A percentile compares a stretch with the other conserved stretches of the same genome.
Evolutionary conservation across 2,329 filamentous ascomycete genomes (phyloP).

Genomic region (Xylogone sp.): DNA sequence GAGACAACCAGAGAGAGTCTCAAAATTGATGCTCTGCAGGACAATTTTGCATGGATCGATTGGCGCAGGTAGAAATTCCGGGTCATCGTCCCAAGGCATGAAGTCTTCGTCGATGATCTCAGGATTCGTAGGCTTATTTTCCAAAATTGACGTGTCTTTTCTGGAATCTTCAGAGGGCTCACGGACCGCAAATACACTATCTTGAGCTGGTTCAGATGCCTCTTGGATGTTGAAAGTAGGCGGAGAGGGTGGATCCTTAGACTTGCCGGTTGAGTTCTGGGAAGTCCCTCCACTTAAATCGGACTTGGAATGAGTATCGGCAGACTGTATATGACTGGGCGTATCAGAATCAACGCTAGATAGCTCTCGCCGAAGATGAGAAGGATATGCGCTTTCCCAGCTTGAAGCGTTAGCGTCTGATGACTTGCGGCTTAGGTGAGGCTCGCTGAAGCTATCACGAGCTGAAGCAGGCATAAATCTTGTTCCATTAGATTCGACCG

Average conservation of each 20-base stretch:
- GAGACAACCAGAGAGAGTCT: slow-evolving; percentile 51
- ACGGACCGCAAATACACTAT: neutral
- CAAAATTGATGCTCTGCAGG: slow-evolving; percentile 50
- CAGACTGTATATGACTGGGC: slow-evolving; percentile 12
- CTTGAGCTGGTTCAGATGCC: slow-evolving; percentile 14
- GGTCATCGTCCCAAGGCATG: slow-evolving; percentile 54
- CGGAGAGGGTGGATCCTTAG: slow-evolving; percentile 11
- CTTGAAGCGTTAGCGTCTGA: slow-evolving; percentile 21
- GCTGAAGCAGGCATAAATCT: slow-evolving; percentile 34
- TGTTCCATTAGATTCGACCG: slow-evolving; percentile 41
- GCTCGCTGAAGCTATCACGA: slow-evolving; percentile 21
- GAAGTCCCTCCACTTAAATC: slow-evolving; percentile 6
- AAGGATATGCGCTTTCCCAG: slow-evolving; percentile 25
- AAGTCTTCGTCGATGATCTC: slow-evolving; percentile 54
- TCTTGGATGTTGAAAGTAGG: slow-evolving; percentile 21
- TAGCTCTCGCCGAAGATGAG: slow-evolving; percentile 12
- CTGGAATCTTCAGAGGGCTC: slow-evolving; percentile 1
- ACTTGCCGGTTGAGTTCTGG: slow-evolving; percentile 3
- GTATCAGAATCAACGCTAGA: slow-evolving; percentile 19
- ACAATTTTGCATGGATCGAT: slow-evolving; percentile 55
- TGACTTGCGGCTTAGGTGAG: slow-evolving; percentile 1
- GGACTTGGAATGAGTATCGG: slow-evolving; percentile 6
- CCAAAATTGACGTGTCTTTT: slow-evolving; percentile 8
- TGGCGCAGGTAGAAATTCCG: slow-evolving; percentile 49
- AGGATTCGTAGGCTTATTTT: slow-evolving; percentile 19